These are phyloP conservation scores for Neonothopanus nambi DNA, from an alignment of 1,284 basidiomycete species.

Conservation along the genomic window DNA sequence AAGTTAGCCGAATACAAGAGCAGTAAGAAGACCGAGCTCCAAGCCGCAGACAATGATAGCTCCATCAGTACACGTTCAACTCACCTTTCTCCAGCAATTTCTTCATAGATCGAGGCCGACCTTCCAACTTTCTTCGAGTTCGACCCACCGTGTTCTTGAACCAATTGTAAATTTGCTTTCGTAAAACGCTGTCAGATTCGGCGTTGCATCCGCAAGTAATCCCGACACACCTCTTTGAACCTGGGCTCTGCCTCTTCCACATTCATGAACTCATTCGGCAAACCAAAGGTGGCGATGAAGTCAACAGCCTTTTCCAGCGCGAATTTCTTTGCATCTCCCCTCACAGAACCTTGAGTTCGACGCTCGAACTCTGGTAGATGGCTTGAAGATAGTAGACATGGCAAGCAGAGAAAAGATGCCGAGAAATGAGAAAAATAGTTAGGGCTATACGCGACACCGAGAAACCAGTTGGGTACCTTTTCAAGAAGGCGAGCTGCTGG, in stretches of 20 bases:
- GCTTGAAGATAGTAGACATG: constrained; percentile 28
- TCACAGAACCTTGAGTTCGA: constrained; percentile 48
- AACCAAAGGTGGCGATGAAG: constrained; percentile 54
- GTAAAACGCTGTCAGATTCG: constrained; percentile 9
- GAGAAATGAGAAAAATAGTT: neutral
- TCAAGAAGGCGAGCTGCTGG: constrained; percentile 55
- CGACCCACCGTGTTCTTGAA: constrained; percentile 66
- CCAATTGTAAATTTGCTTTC: constrained; percentile 67
- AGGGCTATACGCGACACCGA: neutral
- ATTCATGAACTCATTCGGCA: constrained; percentile 50
- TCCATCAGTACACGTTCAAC: constrained; percentile 6
- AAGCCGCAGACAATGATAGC: no score
- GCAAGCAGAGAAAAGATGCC: constrained; percentile 7
- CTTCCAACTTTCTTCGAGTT: constrained; percentile 53
- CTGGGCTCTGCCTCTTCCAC: constrained; percentile 54
- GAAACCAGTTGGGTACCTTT: constrained; percentile 35
- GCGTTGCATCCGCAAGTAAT: constrained; percentile 5
- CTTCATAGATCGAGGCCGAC: constrained; percentile 48
- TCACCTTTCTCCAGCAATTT: constrained; percentile 47
- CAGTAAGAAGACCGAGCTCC: no score
- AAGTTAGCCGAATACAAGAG: neutral
- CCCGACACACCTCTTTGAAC: constrained; percentile 50
- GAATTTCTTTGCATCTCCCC: constrained; percentile 65
- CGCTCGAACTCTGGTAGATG: constrained; percentile 55
- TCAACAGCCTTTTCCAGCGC: constrained; percentile 58